phyloP scores from a whole-genome alignment of 2,329 filamentous ascomycete genomes.

The Fusarium liriodendri region DNA sequence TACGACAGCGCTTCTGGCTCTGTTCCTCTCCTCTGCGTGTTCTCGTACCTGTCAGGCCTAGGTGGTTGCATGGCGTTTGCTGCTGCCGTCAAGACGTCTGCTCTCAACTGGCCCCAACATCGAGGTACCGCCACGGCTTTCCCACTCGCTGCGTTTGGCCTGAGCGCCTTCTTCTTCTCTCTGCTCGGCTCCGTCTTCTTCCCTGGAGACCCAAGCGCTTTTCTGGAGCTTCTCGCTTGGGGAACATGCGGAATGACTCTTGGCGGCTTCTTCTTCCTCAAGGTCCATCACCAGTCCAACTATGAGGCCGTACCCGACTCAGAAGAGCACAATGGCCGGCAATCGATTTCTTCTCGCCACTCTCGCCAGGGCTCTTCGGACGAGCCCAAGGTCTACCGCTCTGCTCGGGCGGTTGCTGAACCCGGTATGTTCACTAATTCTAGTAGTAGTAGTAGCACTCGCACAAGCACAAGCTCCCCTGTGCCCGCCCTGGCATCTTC shows the following conservation, averaged over 20 bases:
- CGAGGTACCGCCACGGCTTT: conserved; percentile 95
- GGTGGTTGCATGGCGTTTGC: conserved; percentile 94
- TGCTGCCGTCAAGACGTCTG: conserved; percentile 86
- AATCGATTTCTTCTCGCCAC: conserved; percentile 47
- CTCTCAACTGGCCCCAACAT: conserved; percentile 90
- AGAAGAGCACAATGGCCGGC: conserved; percentile 31
- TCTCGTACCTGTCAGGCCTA: conserved; percentile 85
- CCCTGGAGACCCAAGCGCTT: conserved; percentile 83
- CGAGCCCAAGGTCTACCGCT: conserved; percentile 53
- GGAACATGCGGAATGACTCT: conserved; percentile 84
- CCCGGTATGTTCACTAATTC: conserved; percentile 70
- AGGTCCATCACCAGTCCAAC: conserved; percentile 71
- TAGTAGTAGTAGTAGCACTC: conserved; percentile 45
- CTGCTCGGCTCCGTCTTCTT: conserved; percentile 80
- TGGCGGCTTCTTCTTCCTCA: conserved; percentile 85
- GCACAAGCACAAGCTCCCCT: conserved; percentile 42
- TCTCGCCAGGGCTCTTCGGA: conserved; percentile 56
- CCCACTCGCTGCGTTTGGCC: conserved; percentile 89
- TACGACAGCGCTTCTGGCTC: conserved; percentile 75
- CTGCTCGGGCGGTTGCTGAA: conserved; percentile 61
- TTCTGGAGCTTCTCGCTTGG: conserved; percentile 82
- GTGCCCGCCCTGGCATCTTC: conserved; percentile 32
- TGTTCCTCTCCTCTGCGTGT: conserved; percentile 78
- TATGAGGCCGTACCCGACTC: conserved; percentile 67
- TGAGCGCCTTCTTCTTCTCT: conserved; percentile 98